A percentile compares a stretch with the other conserved stretches of the same genome.
Evolutionary conservation across 2,329 filamentous ascomycete species (phyloP).

Genomic region (Trichothecium sympodiale): DNA sequence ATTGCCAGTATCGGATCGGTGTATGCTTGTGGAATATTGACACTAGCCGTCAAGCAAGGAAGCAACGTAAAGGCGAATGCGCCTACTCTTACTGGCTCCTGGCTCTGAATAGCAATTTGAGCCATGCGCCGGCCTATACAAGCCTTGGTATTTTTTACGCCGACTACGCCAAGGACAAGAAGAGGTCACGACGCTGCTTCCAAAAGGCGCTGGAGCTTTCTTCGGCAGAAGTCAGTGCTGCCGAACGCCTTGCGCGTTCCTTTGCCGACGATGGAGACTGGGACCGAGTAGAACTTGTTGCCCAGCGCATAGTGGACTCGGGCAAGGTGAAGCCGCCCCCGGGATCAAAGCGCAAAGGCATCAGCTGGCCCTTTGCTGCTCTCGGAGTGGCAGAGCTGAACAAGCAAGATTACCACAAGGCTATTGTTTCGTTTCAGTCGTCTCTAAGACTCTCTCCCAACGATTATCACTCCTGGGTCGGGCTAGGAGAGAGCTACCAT

Average conservation of each 20-base stretch:
- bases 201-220: constrained; percentile 95
- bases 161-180: constrained; percentile 81
- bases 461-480: constrained; percentile 94
- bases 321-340: constrained; percentile 83
- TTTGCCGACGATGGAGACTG: constrained; percentile 90
- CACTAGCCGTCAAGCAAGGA: constrained; percentile 60
- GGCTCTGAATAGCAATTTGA: constrained; percentile 76
- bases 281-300: constrained; percentile 90
- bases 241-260: constrained; percentile 71
- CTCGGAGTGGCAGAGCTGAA: constrained; percentile 91
- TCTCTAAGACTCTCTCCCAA: constrained; percentile 72
- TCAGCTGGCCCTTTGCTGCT: constrained; percentile 93
- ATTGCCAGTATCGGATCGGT: constrained; percentile 79
- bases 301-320: constrained; percentile 86
- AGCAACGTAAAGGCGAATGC: constrained; percentile 55
- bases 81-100: constrained; percentile 77
- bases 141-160: constrained; percentile 83
- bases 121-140: constrained; percentile 83
- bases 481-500: constrained; percentile 93
- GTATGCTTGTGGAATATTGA: constrained; percentile 81
- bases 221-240: constrained; percentile 71
- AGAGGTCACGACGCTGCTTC: constrained; percentile 81
- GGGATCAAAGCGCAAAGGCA: constrained; percentile 83
- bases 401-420: constrained; percentile 79
- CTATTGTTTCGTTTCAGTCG: constrained; percentile 84